Conservation (phyloP, 768 basidiomycete genomes). For the Macrocybe gigantea region DNA sequence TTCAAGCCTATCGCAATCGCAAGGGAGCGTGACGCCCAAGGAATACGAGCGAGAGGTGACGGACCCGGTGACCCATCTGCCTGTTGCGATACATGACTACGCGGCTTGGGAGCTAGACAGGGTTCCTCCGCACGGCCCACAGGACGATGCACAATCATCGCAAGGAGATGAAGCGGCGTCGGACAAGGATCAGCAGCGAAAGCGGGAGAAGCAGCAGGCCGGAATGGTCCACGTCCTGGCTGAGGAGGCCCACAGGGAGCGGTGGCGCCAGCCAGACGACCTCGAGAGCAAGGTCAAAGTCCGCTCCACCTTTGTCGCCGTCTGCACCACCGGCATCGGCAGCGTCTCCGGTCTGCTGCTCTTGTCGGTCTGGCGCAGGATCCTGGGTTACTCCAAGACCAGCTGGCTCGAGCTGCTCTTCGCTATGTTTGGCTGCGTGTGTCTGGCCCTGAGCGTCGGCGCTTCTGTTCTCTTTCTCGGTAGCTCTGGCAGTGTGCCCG, state of each 20-base stretch:
- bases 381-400: conserved; percentile 9
- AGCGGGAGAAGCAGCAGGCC: conserved; percentile 15
- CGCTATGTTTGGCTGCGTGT: conserved; percentile 16
- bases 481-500: conserved; percentile 1
- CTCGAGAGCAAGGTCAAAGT: conserved; percentile 23
- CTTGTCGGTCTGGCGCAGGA: conserved; percentile 16
- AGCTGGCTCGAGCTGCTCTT: conserved; percentile 16
- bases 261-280: conserved; percentile 28
- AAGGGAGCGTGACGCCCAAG: neutral
- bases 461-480: conserved; percentile 18
- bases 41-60: conserved; percentile 25
- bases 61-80: conserved; percentile 35
- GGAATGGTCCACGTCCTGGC: conserved; percentile 23
- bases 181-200: conserved; percentile 3
- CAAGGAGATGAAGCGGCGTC: conserved; percentile 12
- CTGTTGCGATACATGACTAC: conserved; percentile 28
- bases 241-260: conserved; percentile 21
- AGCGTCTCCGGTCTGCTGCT: conserved; percentile 15
- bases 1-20: no score
- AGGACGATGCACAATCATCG: conserved; percentile 10
- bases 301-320: conserved; percentile 24
- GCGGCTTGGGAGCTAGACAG: conserved; percentile 27
- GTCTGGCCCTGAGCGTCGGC: conserved; percentile 21
- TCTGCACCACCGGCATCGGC: conserved; percentile 20
- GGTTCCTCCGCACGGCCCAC: conserved; percentile 22